Evolutionary conservation across 495 filamentous ascomycete species (phyloP).

Genomic region (Trichoderma virens): DNA sequence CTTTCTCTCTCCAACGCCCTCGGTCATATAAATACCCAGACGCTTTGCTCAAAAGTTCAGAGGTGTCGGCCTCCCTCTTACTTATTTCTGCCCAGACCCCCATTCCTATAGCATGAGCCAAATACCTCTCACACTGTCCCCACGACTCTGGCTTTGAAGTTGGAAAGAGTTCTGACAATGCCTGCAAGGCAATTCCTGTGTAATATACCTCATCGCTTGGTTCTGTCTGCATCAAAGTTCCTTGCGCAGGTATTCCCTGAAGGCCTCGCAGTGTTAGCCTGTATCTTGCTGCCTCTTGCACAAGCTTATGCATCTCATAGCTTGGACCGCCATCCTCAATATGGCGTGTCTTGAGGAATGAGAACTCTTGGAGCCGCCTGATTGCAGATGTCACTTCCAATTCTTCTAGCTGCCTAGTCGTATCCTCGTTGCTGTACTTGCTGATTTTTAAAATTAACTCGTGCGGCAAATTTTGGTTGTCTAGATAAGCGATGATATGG

Average conservation of each 20-base stretch:
- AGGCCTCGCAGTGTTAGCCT: not conserved
- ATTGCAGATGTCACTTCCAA: constrained; percentile 10
- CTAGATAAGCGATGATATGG: constrained; percentile 16
- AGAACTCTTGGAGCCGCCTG: constrained; percentile 17
- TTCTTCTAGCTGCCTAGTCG: not conserved
- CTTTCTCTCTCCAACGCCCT: not conserved
- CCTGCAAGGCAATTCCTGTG: constrained; percentile 14
- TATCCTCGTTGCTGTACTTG: not conserved
- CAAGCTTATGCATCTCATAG: constrained; percentile 23
- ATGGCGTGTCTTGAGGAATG: constrained; percentile 13
- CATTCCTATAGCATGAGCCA: not conserved
- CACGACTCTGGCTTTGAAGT: constrained; percentile 8
- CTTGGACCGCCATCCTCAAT: not conserved
- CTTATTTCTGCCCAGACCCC: not conserved
- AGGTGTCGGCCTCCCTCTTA: not conserved
- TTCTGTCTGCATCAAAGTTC: not conserved
- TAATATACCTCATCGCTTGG: constrained; percentile 10
- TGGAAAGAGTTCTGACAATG: constrained; percentile 16
- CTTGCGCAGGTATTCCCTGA: not conserved
- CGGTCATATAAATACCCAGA: not conserved
- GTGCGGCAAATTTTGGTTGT: constrained; percentile 19
- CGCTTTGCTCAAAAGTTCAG: not conserved
- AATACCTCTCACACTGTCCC: not conserved
- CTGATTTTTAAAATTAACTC: constrained; percentile 13
- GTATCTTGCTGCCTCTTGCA: constrained; percentile 21